A percentile compares a stretch with the other conserved stretches of the same genome.
Evolutionary conservation across 495 filamentous ascomycete genomes (phyloP).

Genomic region (Neurospora sp.): DNA sequence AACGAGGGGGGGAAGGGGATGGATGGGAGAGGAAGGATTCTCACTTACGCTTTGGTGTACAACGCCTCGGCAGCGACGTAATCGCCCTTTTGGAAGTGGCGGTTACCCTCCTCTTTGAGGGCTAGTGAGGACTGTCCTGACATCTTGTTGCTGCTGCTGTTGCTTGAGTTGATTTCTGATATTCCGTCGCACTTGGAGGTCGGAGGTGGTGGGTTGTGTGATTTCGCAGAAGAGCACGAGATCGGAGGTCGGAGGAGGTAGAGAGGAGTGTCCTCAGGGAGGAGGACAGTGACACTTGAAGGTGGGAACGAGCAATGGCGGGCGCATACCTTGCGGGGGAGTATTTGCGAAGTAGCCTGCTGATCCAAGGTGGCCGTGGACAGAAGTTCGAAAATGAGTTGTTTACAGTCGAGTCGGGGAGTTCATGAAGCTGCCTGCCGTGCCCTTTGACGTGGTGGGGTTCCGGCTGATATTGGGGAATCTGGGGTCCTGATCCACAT

Average conservation of each 20-base stretch:
- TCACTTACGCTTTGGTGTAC: slow-evolving; percentile 74
- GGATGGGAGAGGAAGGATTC: slow-evolving; percentile 1
- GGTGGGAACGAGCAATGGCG: not conserved
- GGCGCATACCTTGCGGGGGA: not conserved
- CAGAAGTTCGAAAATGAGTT: too few species aligned
- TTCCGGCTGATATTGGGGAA: not conserved
- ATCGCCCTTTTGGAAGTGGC: slow-evolving; percentile 57
- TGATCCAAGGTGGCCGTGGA: not conserved
- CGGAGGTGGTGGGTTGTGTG: too few species aligned
- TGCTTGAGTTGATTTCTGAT: not conserved
- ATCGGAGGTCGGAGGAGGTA: not conserved
- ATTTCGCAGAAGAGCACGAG: not conserved
- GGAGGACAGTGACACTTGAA: not conserved
- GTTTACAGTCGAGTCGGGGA: too few species aligned
- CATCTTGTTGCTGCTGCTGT: not conserved
- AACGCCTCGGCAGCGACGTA: slow-evolving; percentile 62
- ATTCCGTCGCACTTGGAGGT: too few species aligned
- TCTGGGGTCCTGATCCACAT: not conserved
- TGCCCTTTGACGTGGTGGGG: not conserved
- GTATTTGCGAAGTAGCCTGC: not conserved
- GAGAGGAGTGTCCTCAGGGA: not conserved
- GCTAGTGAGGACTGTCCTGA: not conserved
- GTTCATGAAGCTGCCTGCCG: too few species aligned
- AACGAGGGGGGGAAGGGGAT: not conserved
- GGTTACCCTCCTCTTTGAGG: slow-evolving; percentile 53